Percentiles rank a stretch among this genome's conserved stretches.
These are phyloP conservation scores for Dictyostelium intermedium DNA, from an alignment of 78 protist species.

Conservation along the genomic window DNA sequence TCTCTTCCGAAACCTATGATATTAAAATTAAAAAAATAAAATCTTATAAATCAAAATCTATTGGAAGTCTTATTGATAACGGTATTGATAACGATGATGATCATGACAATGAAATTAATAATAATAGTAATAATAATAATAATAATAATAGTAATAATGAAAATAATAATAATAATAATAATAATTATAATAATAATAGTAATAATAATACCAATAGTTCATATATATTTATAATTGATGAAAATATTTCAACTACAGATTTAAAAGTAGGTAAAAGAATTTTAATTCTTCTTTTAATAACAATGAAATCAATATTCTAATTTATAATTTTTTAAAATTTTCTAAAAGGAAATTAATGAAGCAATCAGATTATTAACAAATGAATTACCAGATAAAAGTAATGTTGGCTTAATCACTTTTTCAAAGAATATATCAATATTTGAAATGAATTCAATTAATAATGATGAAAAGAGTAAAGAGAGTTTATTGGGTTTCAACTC, in stretches of 20 bases:
- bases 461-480: not conserved
- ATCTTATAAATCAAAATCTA: not conserved
- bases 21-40: slow-evolving; percentile 15
- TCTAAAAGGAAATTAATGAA: not conserved
- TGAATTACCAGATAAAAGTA: not conserved
- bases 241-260: slow-evolving; percentile 25
- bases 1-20: slow-evolving; percentile 26
- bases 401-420: slow-evolving; percentile 16
- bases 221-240: slow-evolving; percentile 63
- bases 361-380: not conserved
- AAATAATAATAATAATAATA: too few relatives aligned
- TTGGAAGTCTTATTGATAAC: too few relatives aligned
- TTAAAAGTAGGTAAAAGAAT: not conserved
- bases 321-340: not conserved
- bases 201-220: not conserved
- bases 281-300: too few relatives aligned
- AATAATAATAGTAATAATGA: not conserved
- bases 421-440: slow-evolving; percentile 57
- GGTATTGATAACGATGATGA: not conserved
- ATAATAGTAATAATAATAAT: not conserved
- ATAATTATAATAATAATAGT: not conserved
- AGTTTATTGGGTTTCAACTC: not conserved
- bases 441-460: slow-evolving; percentile 16
- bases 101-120: not conserved
- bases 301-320: not conserved